Base-by-base conservation (phyloP, 805 yeast genomes). In the Yamadazyma phyllophila region DNA sequence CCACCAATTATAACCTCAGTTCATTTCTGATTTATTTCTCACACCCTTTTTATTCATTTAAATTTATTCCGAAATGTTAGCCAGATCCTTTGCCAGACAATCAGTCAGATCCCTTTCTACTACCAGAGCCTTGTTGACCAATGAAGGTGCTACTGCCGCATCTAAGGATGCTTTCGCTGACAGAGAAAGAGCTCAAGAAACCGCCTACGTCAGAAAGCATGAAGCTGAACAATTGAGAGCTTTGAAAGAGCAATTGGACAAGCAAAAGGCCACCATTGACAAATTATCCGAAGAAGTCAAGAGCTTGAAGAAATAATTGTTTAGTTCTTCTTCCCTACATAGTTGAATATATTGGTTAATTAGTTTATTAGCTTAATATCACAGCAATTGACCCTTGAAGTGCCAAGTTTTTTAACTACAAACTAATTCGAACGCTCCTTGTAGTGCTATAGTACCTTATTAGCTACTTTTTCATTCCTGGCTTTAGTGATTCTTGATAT, bases 171-270 rank as follows among this genome's bases (percentile, higher is more conserved):
- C 67, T 8, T 62, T 67, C 58, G 56, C 78, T 78, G 88, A 90
- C 66, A 90, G 96, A 67, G 99, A 94, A 77, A 85, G 80, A 71
- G 96, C 96, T 52, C 83, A 83, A 63, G 99, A 92, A 75, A 89
- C 85, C 65, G 76, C 74, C 59, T 91, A 82, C 74, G 76, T 90
- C 69, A 88, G 81, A 71, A 83, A 88, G 73, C 96, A 86, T 64
- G 96, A 92, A 76, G 85, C 84, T 64, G 96, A 89, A 68, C 89
- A 85, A 75, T 76, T 90, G 65, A 82, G 80, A 61, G 77, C 78
- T 41, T 80, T 90, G 66, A 85, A 76, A 66, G 89, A 85, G 65
- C 80, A 85, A 61, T 76, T 90, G 66, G 80, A 83, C 67, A 76
- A 85, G 71, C 94, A 83, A 65, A 83, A 82, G 76, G 76, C 79